Percentiles rank a stretch among this genome's conserved stretches.
Conservation (phyloP, 148 eudicot genomes). For the Beta vulgaris region DNA sequence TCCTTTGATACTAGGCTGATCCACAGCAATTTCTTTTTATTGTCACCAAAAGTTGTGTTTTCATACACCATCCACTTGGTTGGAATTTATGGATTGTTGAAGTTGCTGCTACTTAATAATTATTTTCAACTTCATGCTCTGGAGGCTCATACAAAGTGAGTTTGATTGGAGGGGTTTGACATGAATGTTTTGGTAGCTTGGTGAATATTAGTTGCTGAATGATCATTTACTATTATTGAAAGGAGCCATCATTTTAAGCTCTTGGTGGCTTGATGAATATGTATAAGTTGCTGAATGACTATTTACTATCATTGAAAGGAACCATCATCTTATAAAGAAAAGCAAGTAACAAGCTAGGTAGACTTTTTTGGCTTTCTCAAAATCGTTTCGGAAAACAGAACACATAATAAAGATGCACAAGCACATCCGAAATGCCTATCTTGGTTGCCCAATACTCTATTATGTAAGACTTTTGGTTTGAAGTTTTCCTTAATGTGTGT, state of each 20-base stretch:
- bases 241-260: neutral
- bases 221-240: neutral
- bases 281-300: neutral
- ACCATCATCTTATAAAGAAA: neutral
- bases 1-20: conserved; percentile 12
- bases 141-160: neutral
- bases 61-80: neutral
- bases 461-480: neutral
- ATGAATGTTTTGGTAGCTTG: neutral
- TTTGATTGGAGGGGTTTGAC: neutral
- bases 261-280: neutral
- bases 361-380: neutral
- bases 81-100: neutral
- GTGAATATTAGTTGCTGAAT: neutral
- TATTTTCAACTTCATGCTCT: neutral
- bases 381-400: neutral
- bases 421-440: neutral
- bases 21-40: neutral
- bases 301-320: neutral
- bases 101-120: neutral
- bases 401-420: neutral
- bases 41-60: conserved; percentile 7
- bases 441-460: neutral
- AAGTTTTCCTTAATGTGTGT: neutral
- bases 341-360: neutral